These are phyloP conservation scores for Boletus putidus DNA, from an alignment of 1,284 basidiomycete species.

Conservation along the genomic window DNA sequence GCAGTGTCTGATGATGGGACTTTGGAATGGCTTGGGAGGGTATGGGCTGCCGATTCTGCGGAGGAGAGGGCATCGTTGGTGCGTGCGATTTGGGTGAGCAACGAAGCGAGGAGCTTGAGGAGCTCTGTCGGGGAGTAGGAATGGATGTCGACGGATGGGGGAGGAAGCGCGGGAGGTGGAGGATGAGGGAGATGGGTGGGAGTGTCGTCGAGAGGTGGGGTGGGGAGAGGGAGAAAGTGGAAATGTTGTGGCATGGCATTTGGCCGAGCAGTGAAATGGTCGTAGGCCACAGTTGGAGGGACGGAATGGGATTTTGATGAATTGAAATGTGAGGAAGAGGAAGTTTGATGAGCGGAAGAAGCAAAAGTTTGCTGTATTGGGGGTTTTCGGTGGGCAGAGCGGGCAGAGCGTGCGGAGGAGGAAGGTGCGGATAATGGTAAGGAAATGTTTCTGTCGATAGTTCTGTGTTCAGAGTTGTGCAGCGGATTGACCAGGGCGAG, in stretches of 20 bases:
- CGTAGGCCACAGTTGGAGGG: slow-evolving; percentile 29
- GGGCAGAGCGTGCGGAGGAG: slow-evolving; percentile 22
- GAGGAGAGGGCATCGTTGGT: slow-evolving; percentile 69
- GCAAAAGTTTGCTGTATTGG: slow-evolving; percentile 27
- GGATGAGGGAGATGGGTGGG: slow-evolving; percentile 12
- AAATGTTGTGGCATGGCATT: slow-evolving; percentile 19
- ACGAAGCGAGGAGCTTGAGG: slow-evolving; percentile 82
- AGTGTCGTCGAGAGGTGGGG: slow-evolving; percentile 21
- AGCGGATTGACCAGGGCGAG: slow-evolving; percentile 45
- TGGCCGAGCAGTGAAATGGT: slow-evolving; percentile 18
- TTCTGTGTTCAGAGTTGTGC: slow-evolving; percentile 31
- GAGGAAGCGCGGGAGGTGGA: slow-evolving; percentile 1
- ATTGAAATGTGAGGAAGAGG: slow-evolving; percentile 19
- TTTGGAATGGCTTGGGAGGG: slow-evolving; percentile 36
- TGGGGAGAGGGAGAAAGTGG: slow-evolving; percentile 6
- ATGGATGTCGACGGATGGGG: slow-evolving; percentile 56
- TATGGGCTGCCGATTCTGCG: slow-evolving; percentile 28
- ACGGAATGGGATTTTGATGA: slow-evolving; percentile 22
- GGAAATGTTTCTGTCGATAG: slow-evolving; percentile 32
- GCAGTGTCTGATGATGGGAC: slow-evolving; percentile 27
- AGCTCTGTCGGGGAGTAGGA: slow-evolving; percentile 69
- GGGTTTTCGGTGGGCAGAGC: slow-evolving; percentile 29
- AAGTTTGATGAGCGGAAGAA: slow-evolving; percentile 20
- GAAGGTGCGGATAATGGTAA: slow-evolving; percentile 18
- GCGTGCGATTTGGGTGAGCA: slow-evolving; percentile 89